Conservation (phyloP, 208 protist genomes). For the Leishmania tarentolae region DNA sequence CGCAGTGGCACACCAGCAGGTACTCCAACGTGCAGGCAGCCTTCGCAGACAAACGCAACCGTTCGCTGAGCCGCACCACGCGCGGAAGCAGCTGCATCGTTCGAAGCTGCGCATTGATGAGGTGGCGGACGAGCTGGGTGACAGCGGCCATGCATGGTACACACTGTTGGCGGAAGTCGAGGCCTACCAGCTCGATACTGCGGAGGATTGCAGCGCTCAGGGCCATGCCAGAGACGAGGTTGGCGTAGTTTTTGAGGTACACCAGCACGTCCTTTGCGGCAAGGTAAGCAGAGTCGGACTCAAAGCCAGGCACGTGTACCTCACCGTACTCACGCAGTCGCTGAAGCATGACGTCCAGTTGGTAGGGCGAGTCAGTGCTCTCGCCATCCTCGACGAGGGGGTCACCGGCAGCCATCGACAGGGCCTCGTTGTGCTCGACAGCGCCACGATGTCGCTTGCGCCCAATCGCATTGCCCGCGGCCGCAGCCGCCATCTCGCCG, state of each 20-base stretch:
- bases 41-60: slow-evolving; percentile 51
- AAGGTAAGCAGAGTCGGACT: slow-evolving; percentile 69
- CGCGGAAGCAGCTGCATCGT: slow-evolving; percentile 64
- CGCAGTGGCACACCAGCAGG: slow-evolving; percentile 79
- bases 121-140: slow-evolving; percentile 21
- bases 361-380: background rate
- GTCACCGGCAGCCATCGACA: background rate
- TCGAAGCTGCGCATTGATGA: slow-evolving; percentile 37
- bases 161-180: slow-evolving; percentile 55
- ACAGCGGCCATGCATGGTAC: slow-evolving; percentile 48
- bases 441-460: slow-evolving; percentile 9
- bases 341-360: slow-evolving; percentile 10
- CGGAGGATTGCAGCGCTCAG: slow-evolving; percentile 33
- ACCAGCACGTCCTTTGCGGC: slow-evolving; percentile 50
- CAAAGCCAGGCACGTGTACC: slow-evolving; percentile 48
- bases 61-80: slow-evolving; percentile 66
- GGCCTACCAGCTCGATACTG: slow-evolving; percentile 20
- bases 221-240: slow-evolving; percentile 17
- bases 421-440: background rate
- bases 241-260: slow-evolving; percentile 39
- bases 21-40: slow-evolving; percentile 66
- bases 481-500: background rate
- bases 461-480: background rate
- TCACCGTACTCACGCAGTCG: slow-evolving; percentile 32
- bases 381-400: background rate